Evolutionary conservation across 2,329 filamentous ascomycete species (phyloP), one percentile per base, ranked within the genome.

Genomic region (Amesomyces nigricolor): DNA sequence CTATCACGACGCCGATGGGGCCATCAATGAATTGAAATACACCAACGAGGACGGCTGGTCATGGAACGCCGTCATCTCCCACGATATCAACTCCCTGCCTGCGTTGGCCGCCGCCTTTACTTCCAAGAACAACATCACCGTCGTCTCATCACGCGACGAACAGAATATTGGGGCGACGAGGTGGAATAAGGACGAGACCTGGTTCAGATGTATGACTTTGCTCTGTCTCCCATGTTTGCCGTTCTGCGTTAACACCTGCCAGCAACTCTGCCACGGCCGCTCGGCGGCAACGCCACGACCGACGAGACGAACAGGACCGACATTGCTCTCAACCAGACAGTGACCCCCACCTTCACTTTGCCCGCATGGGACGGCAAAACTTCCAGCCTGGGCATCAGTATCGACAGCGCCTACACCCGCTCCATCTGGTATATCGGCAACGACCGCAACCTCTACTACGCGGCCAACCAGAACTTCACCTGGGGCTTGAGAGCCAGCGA

Each of bases 351-450:
- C 61, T 70, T 69, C 58, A 65, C 53, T 4, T 63, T 72, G 6
- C 62, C 67, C 6, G 62, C 63, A 5, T 72, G 68, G 66, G 61
- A 65, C 45, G 69, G 69, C 48, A 66, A 54, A 9, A 60, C 66
- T 3, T 54, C 58, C 8, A 39, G 62, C 16, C 39, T 72, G 19
- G 70, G 64, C 37, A 39, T 71, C n/a, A 63, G 60, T 52, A 60
- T 67, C 42, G 66, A 72, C 62, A 59, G 49, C 11, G 49, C 56
- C 5, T 62, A 54, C 47, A 66, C 65, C 9, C 68, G 66, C 26
- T 66, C 58, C 54, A 45, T 73, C 42, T 72, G 68, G 64, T 74
- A 73, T 58, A 64, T 73, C 46, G 72, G 71, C 54, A 67, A 65
- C 22, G 72, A 74, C 63, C 57, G 57, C 26, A 61, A 60, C 46